phyloP scores from a whole-genome alignment of 768 basidiomycete species.

The Suillus bovinus region DNA sequence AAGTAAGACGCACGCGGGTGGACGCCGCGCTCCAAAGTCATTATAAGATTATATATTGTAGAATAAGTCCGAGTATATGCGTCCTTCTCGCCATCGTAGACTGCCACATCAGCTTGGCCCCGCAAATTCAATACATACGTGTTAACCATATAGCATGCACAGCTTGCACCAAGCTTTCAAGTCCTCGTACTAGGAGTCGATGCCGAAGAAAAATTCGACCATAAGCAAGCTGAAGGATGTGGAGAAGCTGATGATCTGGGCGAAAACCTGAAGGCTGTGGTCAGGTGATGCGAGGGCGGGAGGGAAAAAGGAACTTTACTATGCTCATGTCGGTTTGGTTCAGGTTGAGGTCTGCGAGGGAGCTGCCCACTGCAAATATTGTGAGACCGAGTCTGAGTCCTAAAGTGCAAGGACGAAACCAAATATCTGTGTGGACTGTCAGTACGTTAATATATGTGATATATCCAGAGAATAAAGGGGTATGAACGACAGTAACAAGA shows the following conservation, averaged over 20 bases:
- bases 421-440: conserved; percentile 59
- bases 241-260: conserved; percentile 91
- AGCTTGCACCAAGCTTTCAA: conserved; percentile 53
- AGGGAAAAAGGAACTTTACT: conserved; percentile 37
- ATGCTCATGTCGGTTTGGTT: conserved; percentile 91
- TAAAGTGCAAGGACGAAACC: conserved; percentile 93
- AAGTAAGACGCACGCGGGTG: too few relatives aligned
- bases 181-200: conserved; percentile 87
- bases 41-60: too few relatives aligned
- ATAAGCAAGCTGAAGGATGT: conserved; percentile 93
- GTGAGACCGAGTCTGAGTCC: conserved; percentile 95
- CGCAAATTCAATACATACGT: conserved; percentile 76
- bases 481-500: not conserved
- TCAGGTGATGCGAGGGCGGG: not conserved
- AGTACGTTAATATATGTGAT: conserved; percentile 1
- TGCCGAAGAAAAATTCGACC: conserved; percentile 86
- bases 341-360: conserved; percentile 87
- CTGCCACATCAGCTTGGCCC: conserved; percentile 63
- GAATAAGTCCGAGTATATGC: too few relatives aligned
- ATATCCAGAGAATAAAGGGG: not conserved
- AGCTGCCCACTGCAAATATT: conserved; percentile 95
- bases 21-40: too few relatives aligned
- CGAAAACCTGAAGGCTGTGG: conserved; percentile 58
- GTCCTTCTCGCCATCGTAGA: not conserved
- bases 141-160: conserved; percentile 69